A percentile compares a stretch with the other conserved stretches of the same genome.
Conservation (phyloP, 1,139 yeast species). For the Magnusiomyces fungicola region DNA sequence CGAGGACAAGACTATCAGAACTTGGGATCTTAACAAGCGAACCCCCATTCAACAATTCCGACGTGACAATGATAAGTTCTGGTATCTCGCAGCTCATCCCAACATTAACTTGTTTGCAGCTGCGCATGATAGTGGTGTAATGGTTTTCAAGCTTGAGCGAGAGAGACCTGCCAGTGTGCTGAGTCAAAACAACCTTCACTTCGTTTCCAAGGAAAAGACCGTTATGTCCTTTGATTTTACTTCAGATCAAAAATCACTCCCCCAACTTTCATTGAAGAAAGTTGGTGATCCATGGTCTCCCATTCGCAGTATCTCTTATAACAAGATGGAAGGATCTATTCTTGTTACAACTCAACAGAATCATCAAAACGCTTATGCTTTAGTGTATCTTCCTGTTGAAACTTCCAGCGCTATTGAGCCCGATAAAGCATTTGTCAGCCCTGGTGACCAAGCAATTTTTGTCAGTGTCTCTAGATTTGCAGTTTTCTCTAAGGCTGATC, state of each 20-base stretch:
- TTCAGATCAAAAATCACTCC: conserved; percentile 50
- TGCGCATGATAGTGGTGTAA: conserved; percentile 95
- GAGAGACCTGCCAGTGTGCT: conserved; percentile 89
- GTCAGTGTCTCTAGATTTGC: conserved; percentile 93
- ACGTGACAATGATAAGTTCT: conserved; percentile 90
- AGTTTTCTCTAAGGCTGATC: conserved; percentile 58
- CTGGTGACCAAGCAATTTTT: conserved; percentile 79
- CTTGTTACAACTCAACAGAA: conserved; percentile 75
- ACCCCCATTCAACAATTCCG: conserved; percentile 91
- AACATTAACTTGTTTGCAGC: conserved; percentile 88
- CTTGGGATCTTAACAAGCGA: conserved; percentile 94
- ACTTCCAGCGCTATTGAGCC: conserved; percentile 92
- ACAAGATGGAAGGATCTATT: conserved; percentile 85
- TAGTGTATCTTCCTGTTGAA: conserved; percentile 75
- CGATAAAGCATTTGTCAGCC: conserved; percentile 66
- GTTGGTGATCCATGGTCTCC: conserved; percentile 83
- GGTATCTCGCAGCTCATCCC: conserved; percentile 90
- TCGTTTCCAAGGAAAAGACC: conserved; percentile 78
- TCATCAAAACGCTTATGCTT: conserved; percentile 55
- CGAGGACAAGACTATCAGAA: conserved; percentile 94
- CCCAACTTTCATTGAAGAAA: conserved; percentile 76
- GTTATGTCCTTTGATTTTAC: conserved; percentile 71
- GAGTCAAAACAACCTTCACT: conserved; percentile 63
- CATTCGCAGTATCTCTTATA: conserved; percentile 77
- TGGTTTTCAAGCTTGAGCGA: conserved; percentile 95